A percentile compares a stretch with the other conserved stretches of the same genome.
phyloP scores from a whole-genome alignment of 2,329 filamentous ascomycete species.

The Xylariaceae sp. region DNA sequence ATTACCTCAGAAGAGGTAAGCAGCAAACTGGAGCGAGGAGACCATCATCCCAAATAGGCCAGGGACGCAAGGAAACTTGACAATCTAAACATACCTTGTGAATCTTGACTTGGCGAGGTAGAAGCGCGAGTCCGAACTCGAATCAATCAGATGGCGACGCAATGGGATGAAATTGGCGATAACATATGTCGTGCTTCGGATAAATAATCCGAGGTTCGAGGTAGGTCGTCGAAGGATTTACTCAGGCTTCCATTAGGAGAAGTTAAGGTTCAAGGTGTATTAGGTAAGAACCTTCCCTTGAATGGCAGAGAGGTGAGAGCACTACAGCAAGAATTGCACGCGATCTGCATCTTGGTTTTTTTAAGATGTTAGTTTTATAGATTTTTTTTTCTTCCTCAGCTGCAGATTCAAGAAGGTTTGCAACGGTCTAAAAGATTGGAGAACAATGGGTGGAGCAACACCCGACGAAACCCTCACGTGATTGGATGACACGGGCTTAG shows the following conservation, averaged over 20 bases:
- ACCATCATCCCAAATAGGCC: constrained; percentile 5
- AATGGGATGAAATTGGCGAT: constrained; percentile 4
- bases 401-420: constrained; percentile 17
- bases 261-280: neutral
- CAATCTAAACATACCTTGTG: constrained; percentile 17
- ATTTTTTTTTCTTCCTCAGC: constrained; percentile 12
- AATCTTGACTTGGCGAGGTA: constrained; percentile 4
- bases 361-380: constrained; percentile 18
- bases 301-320: constrained; percentile 13
- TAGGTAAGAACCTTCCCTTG: constrained; percentile 2
- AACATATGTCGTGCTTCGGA: constrained; percentile 11
- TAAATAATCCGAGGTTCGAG: constrained; percentile 8
- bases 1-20: constrained; percentile 3
- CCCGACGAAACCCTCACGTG: constrained; percentile 1
- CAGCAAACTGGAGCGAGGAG: constrained; percentile 1
- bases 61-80: neutral
- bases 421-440: constrained; percentile 16
- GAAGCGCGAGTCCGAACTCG: neutral
- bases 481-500: constrained; percentile 16
- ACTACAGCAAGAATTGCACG: constrained; percentile 11
- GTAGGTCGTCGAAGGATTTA: neutral
- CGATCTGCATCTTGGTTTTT: constrained; percentile 21
- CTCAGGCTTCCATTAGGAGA: neutral
- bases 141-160: constrained; percentile 15
- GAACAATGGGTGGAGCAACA: constrained; percentile 18